Evolutionary conservation across 768 basidiomycete genomes (phyloP), one percentile per base, ranked within the genome.

Genomic region (Suillus subluteus): DNA sequence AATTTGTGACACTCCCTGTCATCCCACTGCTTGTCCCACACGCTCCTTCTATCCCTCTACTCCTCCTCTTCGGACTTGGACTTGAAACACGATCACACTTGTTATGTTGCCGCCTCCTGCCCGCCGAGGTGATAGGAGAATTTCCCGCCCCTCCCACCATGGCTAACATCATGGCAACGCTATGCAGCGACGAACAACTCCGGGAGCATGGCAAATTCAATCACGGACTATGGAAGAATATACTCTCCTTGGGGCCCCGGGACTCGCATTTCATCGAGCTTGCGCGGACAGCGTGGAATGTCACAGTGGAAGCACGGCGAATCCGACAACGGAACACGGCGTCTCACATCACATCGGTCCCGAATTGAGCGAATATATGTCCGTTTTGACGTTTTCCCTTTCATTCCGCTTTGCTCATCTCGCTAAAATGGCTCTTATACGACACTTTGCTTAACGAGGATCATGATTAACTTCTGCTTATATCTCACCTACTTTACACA

Each of bases 171-270:
- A 82, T 90, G 75, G 80, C 83, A 48, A 76, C 73, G 6, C 66
- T 80, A 30, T 77, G 78, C 74, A 80, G 77, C 62, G 79, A 81
- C 44, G 72, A 71, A 44, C 71, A 75, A 64, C 76, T 83, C 44
- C 71, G 76, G 23, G 68, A 70, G 59, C 73, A 76, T 66, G 68
- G 72, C 69, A 72, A 69, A 44, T 79, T 76, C 62, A 89, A 87
- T 72, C 84, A 86, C 54, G 89, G 90, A n/a, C 74, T 90, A 61
- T 89, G 90, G 88, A 83, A 82, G 71, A 91, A 91, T 65, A 81
- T 85, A 43, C 81, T 91, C 13, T 80, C 80, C 21, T 77, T 90
- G 63, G 87, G 83, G 8, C 80, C 86, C 41, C 80, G 76, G 23
- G 82, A 88, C 67, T 64, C 73, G 59, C 73, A 71, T 37, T 73